Evolutionary conservation across 1,284 basidiomycete species (phyloP), one percentile per base, ranked within the genome.

Genomic region (Cyathus pygmaeus): DNA sequence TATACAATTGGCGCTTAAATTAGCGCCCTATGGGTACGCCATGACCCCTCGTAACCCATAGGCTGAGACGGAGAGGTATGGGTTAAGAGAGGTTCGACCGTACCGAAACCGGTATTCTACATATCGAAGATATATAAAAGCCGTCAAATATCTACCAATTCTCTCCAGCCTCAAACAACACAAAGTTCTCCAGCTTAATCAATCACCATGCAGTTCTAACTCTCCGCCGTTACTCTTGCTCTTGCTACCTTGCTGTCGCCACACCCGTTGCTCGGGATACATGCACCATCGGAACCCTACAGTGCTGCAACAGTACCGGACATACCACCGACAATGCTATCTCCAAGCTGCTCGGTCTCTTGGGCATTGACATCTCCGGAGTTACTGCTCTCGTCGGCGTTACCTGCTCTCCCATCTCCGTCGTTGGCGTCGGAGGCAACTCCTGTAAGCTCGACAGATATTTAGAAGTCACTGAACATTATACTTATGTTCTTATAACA

Each of bases 231-330:
- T 36, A n/a, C n/a, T n/a, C n/a, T n/a, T n/a, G n/a, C n/a, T n/a
- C n/a, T n/a, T n/a, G n/a, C n/a, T n/a, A 36, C 33, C 33, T 36
- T 36, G 33, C 33, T 36, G 33, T 15, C 33, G 33, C 33, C 33
- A 36, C 33, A 36, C 33, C 33, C 33, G 33, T 36, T 36, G 33
- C 33, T 36, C 33, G 33, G 33, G 33, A 36, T 15, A 36, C 33
- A 9, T 36, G 76, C 69, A 69, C 57, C 65, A 76, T 72, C 50
- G 73, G 68, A 2, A 52, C 66, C n/a, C 30, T 75, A 41, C 69
- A 77, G 55, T 76, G 73, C 73, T 75, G 74, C 65, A 59, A 72
- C 60, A 66, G 56, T 24, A 62, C 72, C n/a, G 44, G 62, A 44
- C n/a, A 30, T 2, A 65, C 71, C 19, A 54, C 55, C 42, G 56